These are phyloP conservation scores for Hortaea werneckii DNA, from an alignment of 2,329 filamentous ascomycete genomes.

Conservation along the genomic window DNA sequence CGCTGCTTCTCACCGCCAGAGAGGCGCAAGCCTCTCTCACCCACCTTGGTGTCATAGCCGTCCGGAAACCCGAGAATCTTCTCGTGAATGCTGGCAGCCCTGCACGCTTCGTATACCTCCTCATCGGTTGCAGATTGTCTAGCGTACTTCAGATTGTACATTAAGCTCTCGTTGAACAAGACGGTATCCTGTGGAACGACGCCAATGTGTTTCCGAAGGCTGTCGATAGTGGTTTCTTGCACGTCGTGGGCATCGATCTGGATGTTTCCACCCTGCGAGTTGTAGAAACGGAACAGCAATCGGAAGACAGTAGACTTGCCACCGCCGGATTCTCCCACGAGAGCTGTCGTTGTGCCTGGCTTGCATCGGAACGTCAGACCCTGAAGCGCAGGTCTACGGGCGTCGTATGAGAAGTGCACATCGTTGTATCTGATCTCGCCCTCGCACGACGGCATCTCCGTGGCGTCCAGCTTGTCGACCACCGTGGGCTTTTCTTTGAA, in stretches of 20 bases:
- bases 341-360: slow-evolving; percentile 86
- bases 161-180: slow-evolving; percentile 84
- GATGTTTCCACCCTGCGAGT: slow-evolving; percentile 68
- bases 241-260: slow-evolving; percentile 78
- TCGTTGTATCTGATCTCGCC: slow-evolving; percentile 81
- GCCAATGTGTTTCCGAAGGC: slow-evolving; percentile 80
- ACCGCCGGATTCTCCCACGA: slow-evolving; percentile 92
- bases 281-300: slow-evolving; percentile 93
- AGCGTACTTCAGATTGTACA: slow-evolving; percentile 91
- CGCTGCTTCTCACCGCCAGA: slow-evolving; percentile 91
- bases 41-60: slow-evolving; percentile 79
- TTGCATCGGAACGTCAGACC: slow-evolving; percentile 75
- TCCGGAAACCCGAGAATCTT: slow-evolving; percentile 84
- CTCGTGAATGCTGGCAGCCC: slow-evolving; percentile 83
- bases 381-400: slow-evolving; percentile 72
- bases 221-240: slow-evolving; percentile 73
- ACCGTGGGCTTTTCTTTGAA: slow-evolving; percentile 96
- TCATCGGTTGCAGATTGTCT: slow-evolving; percentile 72
- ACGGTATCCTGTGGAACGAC: slow-evolving; percentile 96
- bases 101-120: slow-evolving; percentile 71
- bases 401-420: slow-evolving; percentile 84
- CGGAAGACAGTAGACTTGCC: slow-evolving; percentile 96
- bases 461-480: slow-evolving; percentile 60
- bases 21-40: slow-evolving; percentile 75
- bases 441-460: slow-evolving; percentile 54